phyloP scores from a whole-genome alignment of 2,329 filamentous ascomycete genomes.

The Trichoderma sp. region DNA sequence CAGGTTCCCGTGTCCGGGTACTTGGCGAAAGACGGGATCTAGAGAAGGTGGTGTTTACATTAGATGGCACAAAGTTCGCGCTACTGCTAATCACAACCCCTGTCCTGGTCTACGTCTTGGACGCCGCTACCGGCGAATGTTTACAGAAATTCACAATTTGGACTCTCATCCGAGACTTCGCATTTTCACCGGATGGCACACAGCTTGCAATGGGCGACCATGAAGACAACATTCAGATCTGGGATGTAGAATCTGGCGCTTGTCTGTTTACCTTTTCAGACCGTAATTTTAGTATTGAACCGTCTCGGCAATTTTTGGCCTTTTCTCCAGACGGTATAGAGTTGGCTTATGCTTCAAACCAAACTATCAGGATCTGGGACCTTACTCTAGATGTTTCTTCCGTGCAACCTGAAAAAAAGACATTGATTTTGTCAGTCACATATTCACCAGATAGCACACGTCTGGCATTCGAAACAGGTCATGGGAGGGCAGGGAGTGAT shows the following conservation, averaged over 20 bases:
- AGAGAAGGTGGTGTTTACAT: not conserved
- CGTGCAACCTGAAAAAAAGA: not conserved
- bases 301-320: too few relatives aligned
- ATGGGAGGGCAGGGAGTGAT: too few relatives aligned
- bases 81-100: fast-evolving
- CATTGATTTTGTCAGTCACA: too few relatives aligned
- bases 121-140: not conserved
- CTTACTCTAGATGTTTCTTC: not conserved
- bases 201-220: not conserved
- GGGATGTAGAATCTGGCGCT: not conserved
- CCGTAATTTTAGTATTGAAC: too few relatives aligned
- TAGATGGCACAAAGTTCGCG: not conserved
- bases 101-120: not conserved
- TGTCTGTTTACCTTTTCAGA: not conserved
- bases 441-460: not conserved
- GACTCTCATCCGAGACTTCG: too few relatives aligned
- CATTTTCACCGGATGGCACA: not conserved
- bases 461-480: too few relatives aligned
- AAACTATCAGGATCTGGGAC: not conserved
- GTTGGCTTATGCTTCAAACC: not conserved
- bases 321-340: not conserved
- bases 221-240: fast-evolving
- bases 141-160: not conserved
- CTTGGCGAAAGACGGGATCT: fast-evolving
- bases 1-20: not conserved